Conservation (phyloP, 164 flowering plant species). For the Macadamia tetraphylla region DNA sequence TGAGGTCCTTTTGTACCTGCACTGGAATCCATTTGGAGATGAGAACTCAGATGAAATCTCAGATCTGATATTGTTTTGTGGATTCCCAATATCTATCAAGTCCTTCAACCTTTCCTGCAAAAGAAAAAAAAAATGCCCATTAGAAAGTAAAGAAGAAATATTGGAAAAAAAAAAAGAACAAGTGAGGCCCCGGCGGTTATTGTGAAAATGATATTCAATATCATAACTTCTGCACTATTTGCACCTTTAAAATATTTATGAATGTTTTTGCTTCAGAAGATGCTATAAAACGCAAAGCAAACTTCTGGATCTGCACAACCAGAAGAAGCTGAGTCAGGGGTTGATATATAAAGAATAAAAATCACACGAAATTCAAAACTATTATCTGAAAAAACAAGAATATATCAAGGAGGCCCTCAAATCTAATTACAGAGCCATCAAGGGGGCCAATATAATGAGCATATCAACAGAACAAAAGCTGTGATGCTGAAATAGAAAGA, state of each 20-base stretch:
- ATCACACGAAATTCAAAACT: not conserved
- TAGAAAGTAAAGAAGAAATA: conserved; percentile 2
- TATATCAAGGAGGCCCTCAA: no score
- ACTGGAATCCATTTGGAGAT: conserved; percentile 25
- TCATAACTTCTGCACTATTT: conserved; percentile 1
- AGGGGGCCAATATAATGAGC: not conserved
- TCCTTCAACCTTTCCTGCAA: conserved; percentile 19
- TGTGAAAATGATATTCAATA: not conserved
- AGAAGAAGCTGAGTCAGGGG: not conserved
- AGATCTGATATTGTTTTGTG: conserved; percentile 20
- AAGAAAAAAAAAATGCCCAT: not conserved
- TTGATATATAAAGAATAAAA: not conserved
- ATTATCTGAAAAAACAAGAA: not conserved
- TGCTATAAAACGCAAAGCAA: conserved; percentile 27
- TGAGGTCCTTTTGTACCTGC: conserved; percentile 27
- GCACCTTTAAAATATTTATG: conserved; percentile 26
- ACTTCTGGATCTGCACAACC: conserved; percentile 36
- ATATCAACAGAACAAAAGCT: not conserved
- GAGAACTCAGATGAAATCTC: conserved; percentile 40
- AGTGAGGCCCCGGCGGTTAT: not conserved
- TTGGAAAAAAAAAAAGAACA: not conserved
- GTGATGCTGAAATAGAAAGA: not conserved
- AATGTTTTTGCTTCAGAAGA: conserved; percentile 22
- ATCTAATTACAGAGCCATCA: not conserved
- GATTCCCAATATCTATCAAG: conserved; percentile 7